Evolutionary conservation across 257 asterid species (phyloP).

Genomic region (Solanum infundibuliforme): DNA sequence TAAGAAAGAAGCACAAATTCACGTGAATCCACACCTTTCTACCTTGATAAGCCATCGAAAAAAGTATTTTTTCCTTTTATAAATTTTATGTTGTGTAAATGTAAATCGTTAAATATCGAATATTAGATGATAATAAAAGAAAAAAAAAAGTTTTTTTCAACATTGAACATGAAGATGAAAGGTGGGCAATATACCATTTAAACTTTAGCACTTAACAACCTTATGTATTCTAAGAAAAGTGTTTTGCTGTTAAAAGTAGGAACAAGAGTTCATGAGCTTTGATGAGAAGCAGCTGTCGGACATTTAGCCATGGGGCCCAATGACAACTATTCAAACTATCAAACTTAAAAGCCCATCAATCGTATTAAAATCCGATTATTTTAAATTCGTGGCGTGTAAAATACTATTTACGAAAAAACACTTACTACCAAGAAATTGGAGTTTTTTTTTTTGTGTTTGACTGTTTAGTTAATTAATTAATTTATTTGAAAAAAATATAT

Average conservation of each 20-base stretch:
- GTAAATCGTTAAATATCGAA: not conserved
- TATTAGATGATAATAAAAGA: not conserved
- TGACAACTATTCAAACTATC: not conserved
- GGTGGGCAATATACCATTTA: not conserved
- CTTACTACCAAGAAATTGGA: no score
- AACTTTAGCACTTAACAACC: not conserved
- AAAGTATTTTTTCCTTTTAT: not conserved
- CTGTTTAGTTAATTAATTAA: no score
- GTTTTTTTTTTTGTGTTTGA: not conserved
- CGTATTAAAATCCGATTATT: not conserved
- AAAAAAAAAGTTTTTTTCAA: not conserved
- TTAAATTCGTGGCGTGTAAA: fast-evolving
- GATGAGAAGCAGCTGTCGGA: not conserved
- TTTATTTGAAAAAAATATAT: not conserved
- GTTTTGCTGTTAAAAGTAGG: not conserved
- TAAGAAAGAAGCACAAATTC: not conserved
- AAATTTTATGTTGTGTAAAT: not conserved
- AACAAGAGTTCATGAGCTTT: not conserved
- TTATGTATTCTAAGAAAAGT: not conserved
- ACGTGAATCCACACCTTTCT: not conserved
- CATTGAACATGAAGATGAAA: not conserved
- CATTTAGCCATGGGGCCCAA: not conserved
- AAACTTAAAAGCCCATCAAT: not conserved
- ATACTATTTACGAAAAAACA: no score
- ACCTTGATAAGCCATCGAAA: not conserved